Base-by-base conservation (phyloP, 1,284 basidiomycete species). In the Phlebopus sp. region DNA sequence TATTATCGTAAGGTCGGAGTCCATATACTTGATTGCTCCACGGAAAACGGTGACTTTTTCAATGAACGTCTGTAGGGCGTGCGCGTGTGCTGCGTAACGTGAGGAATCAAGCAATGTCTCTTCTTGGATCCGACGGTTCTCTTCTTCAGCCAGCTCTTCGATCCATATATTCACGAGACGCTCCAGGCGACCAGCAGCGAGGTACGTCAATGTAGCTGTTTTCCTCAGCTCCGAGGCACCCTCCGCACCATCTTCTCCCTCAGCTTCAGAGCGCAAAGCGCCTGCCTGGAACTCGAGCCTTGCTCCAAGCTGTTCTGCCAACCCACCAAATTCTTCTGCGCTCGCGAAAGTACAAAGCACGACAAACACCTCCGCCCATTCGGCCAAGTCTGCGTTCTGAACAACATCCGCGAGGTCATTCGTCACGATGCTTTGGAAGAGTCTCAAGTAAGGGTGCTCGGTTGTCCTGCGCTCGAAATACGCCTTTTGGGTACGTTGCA, bases 311-410 rank as follows among this genome's bases (percentile, higher is more conserved):
- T 96, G 92, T 67, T 98, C 96, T 2, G 90, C 86, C 6, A 99
- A 76, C 37, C 80, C 77, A 18, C 86, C 73, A 63, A 98, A 99
- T 59, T 97, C 93, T 32, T 92, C 86, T 44, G 80, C 73, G 53
- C 75, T 81, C 1, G 96, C 94, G 68, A 95, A 99, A 0, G 96
- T 98, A 74, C 95, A 98, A 13, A 98, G 69, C 3, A 99, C 92
- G 39, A 97, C 95, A 60, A 99, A 98, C 49, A 96, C 91, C 69
- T 98, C 96, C 55, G 90, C 85, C 97, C 96, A 99, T 66, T 99
- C 95, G 47, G 82, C 75, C 35, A 98, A 68, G 59, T 99, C 94
- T 14, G 94, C 96, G 60, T 98, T 97, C 67, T 97, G 93, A 2
- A 68, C 62, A 11, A 64, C 44, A 13, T 66, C 65, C 8, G 83